Evolutionary conservation across 2,329 filamentous ascomycete genomes (phyloP).

Genomic region (Penicillium sp.): DNA sequence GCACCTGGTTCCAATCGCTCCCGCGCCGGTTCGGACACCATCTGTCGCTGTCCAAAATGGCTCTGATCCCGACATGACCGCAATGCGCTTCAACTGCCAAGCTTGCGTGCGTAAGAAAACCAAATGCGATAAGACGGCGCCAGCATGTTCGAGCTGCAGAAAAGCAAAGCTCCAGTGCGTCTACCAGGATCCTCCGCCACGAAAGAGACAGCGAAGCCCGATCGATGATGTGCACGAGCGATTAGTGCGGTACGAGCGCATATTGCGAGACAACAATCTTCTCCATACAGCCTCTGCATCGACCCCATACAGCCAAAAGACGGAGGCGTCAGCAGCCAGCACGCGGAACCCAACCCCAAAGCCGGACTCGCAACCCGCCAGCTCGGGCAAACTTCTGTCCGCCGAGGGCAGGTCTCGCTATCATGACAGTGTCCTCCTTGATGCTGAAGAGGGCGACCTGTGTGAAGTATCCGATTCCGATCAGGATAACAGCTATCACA

Average conservation of each 20-base stretch:
- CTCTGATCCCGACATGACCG: neutral
- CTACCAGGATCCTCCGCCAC: conserved; percentile 44
- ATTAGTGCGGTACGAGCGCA: conserved; percentile 43
- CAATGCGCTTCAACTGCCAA: conserved; percentile 19
- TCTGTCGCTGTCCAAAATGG: too few species aligned
- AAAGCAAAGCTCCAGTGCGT: conserved; percentile 40
- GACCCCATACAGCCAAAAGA: neutral
- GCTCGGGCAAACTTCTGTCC: conserved; percentile 8
- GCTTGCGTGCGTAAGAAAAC: conserved; percentile 40
- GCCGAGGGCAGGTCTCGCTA: conserved; percentile 43
- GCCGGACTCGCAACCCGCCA: neutral
- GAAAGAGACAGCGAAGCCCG: conserved; percentile 41
- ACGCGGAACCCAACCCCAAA: neutral
- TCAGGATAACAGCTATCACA: neutral
- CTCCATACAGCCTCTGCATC: conserved; percentile 6
- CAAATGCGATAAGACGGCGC: conserved; percentile 40
- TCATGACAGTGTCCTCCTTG: conserved; percentile 39
- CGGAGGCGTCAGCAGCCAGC: neutral
- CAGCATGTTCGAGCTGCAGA: conserved; percentile 37
- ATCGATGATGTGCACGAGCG: conserved; percentile 35
- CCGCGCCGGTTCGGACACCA: too few species aligned
- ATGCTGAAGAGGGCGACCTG: conserved; percentile 29
- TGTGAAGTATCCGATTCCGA: conserved; percentile 27
- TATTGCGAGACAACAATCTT: conserved; percentile 35
- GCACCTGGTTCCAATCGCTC: too few species aligned